Percentiles rank a stretch among this genome's conserved stretches.
These are phyloP conservation scores for Cladophialophora bantiana DNA, from an alignment of 2,329 filamentous ascomycete species.

Conservation along the genomic window DNA sequence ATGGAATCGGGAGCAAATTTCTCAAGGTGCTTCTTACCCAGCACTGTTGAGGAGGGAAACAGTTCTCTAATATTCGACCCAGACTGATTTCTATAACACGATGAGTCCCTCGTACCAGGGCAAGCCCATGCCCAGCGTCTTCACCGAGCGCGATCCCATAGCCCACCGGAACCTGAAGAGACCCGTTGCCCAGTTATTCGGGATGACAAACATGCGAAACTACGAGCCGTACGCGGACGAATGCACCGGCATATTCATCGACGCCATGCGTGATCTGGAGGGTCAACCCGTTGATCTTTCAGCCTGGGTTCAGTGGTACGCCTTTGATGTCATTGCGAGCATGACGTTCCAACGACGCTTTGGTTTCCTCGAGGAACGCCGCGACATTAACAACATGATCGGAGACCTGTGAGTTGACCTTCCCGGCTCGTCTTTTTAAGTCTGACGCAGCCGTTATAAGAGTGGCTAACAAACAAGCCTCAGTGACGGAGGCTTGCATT, in stretches of 20 bases:
- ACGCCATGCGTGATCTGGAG: slow-evolving; percentile 23
- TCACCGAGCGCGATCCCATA: slow-evolving; percentile 23
- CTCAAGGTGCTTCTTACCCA: slow-evolving; percentile 11
- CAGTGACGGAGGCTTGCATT: slow-evolving; percentile 17
- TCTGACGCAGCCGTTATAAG: not conserved
- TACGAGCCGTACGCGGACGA: slow-evolving; percentile 58
- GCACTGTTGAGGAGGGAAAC: not conserved
- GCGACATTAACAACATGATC: slow-evolving; percentile 66
- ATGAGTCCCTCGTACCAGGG: slow-evolving; percentile 23
- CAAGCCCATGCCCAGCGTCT: slow-evolving; percentile 25
- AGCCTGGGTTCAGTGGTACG: slow-evolving; percentile 77
- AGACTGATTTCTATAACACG: slow-evolving; percentile 26
- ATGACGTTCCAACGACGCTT: slow-evolving; percentile 65
- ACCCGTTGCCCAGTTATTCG: slow-evolving; percentile 54
- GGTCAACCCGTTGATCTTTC: slow-evolving; percentile 30
- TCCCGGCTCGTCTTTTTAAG: too few relatives aligned
- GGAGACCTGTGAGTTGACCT: slow-evolving; percentile 13
- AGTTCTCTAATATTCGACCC: not conserved
- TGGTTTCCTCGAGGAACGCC: slow-evolving; percentile 75
- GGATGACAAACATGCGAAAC: slow-evolving; percentile 56
- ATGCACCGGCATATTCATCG: slow-evolving; percentile 27
- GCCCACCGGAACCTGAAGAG: slow-evolving; percentile 39
- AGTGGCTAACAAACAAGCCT: not conserved
- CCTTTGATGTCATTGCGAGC: slow-evolving; percentile 71
- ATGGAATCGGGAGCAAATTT: slow-evolving; percentile 27